Evolutionary conservation across 306 rosid genomes (phyloP).

Genomic region (Crotalaria pallida): DNA sequence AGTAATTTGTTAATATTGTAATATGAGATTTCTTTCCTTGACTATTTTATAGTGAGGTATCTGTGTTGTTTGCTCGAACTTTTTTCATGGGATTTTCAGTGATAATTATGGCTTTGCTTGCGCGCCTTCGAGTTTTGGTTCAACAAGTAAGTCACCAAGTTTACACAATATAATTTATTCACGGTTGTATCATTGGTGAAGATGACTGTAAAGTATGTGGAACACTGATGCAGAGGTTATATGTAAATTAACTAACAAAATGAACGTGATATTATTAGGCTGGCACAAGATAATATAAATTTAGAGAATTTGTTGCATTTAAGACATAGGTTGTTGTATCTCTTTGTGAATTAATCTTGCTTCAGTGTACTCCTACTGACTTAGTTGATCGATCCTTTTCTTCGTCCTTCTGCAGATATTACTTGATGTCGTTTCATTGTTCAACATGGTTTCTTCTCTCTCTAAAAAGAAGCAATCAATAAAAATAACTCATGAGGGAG

Average conservation of each 20-base stretch:
- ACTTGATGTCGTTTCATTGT: conserved; percentile 64
- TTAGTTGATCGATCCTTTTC: neutral
- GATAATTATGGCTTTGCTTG: conserved; percentile 70
- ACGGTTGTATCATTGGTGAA: neutral
- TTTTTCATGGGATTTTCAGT: conserved; percentile 76
- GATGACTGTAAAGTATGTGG: neutral
- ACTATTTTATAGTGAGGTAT: conserved; percentile 61
- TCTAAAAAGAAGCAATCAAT: conserved; percentile 61
- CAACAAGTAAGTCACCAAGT: conserved; percentile 64
- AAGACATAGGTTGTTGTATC: neutral
- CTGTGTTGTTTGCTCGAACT: conserved; percentile 66
- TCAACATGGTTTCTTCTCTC: conserved; percentile 71
- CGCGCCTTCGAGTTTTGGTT: conserved; percentile 70
- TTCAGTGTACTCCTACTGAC: neutral
- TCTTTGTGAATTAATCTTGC: neutral
- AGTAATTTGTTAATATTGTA: neutral
- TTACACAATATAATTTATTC: neutral
- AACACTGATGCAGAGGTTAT: neutral
- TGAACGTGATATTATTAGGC: neutral
- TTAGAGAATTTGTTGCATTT: neutral
- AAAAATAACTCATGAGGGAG: conserved; percentile 50
- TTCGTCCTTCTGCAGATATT: conserved; percentile 48
- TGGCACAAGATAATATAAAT: neutral
- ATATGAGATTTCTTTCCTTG: conserved; percentile 36
- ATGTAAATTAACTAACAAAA: neutral